Conservation (phyloP, 2,329 filamentous ascomycete genomes). For the Fusarium tupiense region DNA sequence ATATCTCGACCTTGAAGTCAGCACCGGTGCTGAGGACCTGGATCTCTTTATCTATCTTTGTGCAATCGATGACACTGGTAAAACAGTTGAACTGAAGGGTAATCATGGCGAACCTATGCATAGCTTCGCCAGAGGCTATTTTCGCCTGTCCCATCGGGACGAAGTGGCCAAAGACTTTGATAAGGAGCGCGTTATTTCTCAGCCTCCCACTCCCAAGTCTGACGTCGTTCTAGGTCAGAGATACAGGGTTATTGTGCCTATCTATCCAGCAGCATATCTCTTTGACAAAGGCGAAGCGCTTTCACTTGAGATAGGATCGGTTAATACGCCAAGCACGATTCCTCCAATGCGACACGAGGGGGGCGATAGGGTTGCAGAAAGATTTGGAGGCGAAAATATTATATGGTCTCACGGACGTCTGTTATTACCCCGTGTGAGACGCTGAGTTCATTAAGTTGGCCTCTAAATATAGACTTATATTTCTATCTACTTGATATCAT, state of each 20-base stretch:
- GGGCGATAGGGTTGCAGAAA: neutral
- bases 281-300: neutral
- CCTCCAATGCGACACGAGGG: neutral
- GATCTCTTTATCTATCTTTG: neutral
- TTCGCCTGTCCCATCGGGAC: neutral
- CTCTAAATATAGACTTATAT: too few species aligned
- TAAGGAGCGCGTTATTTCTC: neutral
- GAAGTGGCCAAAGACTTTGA: neutral
- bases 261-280: neutral
- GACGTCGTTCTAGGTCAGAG: neutral
- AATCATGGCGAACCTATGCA: neutral
- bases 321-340: neutral
- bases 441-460: neutral
- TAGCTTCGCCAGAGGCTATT: neutral
- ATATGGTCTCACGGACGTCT: neutral
- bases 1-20: neutral
- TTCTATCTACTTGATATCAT: too few species aligned
- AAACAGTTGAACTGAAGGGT: rapidly evolving
- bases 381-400: neutral
- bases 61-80: rapidly evolving
- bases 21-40: rapidly evolving
- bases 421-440: neutral
- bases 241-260: neutral
- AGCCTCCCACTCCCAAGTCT: neutral
- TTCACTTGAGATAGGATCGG: neutral